These are phyloP conservation scores for Neurospora sp. DNA, from an alignment of 495 filamentous ascomycete species.

Conservation along the genomic window DNA sequence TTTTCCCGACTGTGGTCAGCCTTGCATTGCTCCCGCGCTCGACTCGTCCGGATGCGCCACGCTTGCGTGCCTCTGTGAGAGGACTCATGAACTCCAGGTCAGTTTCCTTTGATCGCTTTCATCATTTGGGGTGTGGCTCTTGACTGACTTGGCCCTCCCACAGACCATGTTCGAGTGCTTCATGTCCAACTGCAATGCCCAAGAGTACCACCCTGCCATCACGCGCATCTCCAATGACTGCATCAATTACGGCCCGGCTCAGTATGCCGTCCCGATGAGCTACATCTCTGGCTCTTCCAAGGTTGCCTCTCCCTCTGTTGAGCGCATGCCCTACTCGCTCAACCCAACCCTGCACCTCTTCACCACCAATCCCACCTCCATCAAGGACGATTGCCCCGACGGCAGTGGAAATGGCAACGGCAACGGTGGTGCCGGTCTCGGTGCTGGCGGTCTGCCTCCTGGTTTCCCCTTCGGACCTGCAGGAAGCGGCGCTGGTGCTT, in stretches of 20 bases:
- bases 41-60: background rate
- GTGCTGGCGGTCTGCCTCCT: background rate
- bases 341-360: constrained; percentile 1
- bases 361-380: background rate
- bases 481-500: background rate
- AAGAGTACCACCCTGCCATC: constrained; percentile 10
- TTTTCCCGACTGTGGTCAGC: constrained; percentile 9
- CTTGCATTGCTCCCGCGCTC: constrained; percentile 4
- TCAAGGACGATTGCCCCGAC: background rate
- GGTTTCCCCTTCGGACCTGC: background rate
- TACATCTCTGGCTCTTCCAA: constrained; percentile 16
- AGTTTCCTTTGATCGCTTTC: background rate
- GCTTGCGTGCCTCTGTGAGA: constrained; percentile 8
- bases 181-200: constrained; percentile 16
- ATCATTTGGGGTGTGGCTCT: background rate
- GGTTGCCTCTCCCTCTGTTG: constrained; percentile 2
- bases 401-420: background rate
- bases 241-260: constrained; percentile 33
- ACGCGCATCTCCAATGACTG: constrained; percentile 17
- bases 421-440: background rate
- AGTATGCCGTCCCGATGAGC: constrained; percentile 14
- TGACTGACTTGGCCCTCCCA: background rate
- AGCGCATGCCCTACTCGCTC: background rate
- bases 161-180: constrained; percentile 16
- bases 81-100: constrained; percentile 11